Base-by-base conservation (phyloP, 2,329 filamentous ascomycete species). In the Sporothrix phasma region DNA sequence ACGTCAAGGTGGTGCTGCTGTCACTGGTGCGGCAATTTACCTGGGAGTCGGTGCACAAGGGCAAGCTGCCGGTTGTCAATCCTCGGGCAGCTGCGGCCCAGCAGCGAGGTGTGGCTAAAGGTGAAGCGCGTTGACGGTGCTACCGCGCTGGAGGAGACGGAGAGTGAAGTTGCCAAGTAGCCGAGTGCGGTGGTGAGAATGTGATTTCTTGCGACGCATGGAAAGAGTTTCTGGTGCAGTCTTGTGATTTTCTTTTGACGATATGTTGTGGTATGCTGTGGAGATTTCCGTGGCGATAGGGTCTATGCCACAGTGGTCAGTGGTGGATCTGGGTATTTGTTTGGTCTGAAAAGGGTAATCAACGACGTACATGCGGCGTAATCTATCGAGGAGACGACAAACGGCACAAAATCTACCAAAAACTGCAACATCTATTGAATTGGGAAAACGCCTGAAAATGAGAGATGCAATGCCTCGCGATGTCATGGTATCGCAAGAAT, bases 1-100 rank as follows among this genome's bases (percentile, higher is more conserved):
- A 76, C 68, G 73, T 77, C 67, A 78, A 78, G 69, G 67, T 70
- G 3, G 69, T 76, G 5, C 43, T 78, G 11, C 66, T 72, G 3
- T 72, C 73, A 64, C 63, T 77, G 53, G 65, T 76, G 29, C 66
- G 67, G 3, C 68, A 68, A 24, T 77, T 75, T 17, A 45, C 53
- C 17, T 54, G 58, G 19, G 26, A 29, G 17, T 41, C 58, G 3
- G 22, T 39, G 7, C 8, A 60, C 26, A 31, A 39, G 19, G 37
- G 29, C 29, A 45, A 37, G n/a, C 31, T 59, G 29, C 43, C 59
- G 1, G 53, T 66, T 1, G 58, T 66, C 0, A 66, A 66, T 24
- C 65, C 65, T 66, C 65, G 6, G 65, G 65, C 65, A 66, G 65
- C 53, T 64, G 15, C 62, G 65, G 39, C 62, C 65, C 0, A n/a